phyloP scores from a whole-genome alignment of 1,284 basidiomycete species.

The Puccinia hordei region DNA sequence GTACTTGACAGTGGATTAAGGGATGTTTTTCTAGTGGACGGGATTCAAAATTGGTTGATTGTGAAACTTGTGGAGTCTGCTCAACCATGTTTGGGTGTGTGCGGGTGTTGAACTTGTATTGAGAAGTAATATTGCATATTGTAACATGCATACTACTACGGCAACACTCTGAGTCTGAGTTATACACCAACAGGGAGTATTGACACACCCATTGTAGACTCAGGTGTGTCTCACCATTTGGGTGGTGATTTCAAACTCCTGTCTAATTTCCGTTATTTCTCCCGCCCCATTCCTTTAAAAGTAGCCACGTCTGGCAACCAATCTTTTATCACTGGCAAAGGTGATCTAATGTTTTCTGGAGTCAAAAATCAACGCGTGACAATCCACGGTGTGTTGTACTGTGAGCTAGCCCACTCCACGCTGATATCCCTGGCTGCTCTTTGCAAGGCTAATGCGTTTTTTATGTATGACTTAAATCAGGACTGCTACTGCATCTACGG shows the following conservation, averaged over 20 bases:
- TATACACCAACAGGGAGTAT: too few species aligned
- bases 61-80: too few species aligned
- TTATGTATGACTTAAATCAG: too few species aligned
- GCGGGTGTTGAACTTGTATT: too few species aligned
- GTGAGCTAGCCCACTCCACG: background rate
- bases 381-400: background rate
- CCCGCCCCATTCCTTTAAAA: background rate
- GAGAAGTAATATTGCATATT: too few species aligned
- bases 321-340: background rate
- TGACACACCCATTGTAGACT: background rate
- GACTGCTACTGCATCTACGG: too few species aligned
- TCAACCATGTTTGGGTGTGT: too few species aligned
- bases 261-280: background rate
- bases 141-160: too few species aligned
- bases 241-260: background rate
- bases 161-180: too few species aligned
- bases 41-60: too few species aligned
- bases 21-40: too few species aligned
- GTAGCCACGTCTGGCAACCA: background rate
- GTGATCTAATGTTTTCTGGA: background rate
- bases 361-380: background rate
- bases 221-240: background rate
- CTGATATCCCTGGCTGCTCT: background rate
- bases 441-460: background rate
- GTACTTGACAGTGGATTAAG: too few species aligned